A percentile compares a stretch with the other conserved stretches of the same genome.
Conservation (phyloP, 1,139 yeast species). For the Meyerozyma guilliermondii region DNA sequence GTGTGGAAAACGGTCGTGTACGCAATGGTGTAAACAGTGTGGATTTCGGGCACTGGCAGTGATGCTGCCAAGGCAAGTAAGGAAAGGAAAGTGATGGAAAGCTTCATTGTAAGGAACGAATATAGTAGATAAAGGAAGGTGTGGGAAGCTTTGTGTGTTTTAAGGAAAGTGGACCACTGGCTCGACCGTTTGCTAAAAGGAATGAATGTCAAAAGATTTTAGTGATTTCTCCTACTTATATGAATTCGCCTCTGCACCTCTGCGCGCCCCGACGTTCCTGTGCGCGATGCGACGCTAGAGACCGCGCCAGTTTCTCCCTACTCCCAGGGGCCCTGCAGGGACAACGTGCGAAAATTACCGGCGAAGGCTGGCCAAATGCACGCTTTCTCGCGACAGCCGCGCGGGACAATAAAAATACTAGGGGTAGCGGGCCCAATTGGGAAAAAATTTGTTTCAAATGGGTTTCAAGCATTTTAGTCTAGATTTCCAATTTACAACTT, state of each 20-base stretch:
- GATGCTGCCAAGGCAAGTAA: slow-evolving; percentile 11
- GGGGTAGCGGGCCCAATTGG: background rate
- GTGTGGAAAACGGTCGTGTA: slow-evolving; percentile 14
- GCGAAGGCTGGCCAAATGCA: background rate
- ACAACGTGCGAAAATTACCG: background rate
- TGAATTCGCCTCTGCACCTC: background rate
- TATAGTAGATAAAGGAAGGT: background rate
- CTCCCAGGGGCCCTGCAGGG: background rate
- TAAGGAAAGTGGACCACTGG: background rate
- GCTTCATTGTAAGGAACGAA: slow-evolving; percentile 9
- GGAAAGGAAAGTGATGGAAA: slow-evolving; percentile 10
- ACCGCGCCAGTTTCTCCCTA: background rate
- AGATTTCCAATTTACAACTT: too few species aligned
- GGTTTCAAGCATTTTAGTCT: too few species aligned
- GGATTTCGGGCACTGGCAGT: slow-evolving; percentile 20
- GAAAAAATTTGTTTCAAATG: background rate
- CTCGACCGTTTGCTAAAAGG: background rate
- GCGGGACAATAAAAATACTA: background rate
- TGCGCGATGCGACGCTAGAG: background rate
- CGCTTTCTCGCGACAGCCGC: background rate
- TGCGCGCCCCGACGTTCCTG: background rate
- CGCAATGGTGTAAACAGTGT: slow-evolving; percentile 13
- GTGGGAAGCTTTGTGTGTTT: background rate
- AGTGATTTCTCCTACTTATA: background rate
- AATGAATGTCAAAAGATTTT: background rate